Conservation (phyloP, 441 rosid genomes). For the Mallotus repandus region DNA sequence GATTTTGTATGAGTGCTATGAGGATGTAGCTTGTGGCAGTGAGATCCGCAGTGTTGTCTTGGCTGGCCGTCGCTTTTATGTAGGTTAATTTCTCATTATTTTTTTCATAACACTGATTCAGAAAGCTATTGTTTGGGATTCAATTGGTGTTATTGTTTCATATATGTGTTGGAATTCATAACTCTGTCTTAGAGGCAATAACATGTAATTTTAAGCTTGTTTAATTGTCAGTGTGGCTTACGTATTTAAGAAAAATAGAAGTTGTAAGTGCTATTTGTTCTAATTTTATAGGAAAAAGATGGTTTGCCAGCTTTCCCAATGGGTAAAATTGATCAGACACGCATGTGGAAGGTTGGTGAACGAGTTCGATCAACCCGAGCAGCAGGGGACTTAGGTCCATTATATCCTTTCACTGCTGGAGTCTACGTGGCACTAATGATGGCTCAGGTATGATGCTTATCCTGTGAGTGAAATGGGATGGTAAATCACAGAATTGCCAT, state of each 20-base stretch:
- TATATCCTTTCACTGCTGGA: slow-evolving; percentile 86
- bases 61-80: slow-evolving; percentile 93
- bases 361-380: slow-evolving; percentile 64
- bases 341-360: slow-evolving; percentile 98
- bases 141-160: not conserved
- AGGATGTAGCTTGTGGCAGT: slow-evolving; percentile 87
- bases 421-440: slow-evolving; percentile 92
- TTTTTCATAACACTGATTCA: too few species aligned
- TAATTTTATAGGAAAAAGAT: slow-evolving; percentile 65
- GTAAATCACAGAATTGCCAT: too few species aligned
- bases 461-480: not conserved
- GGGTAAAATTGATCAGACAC: slow-evolving; percentile 96
- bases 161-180: not conserved
- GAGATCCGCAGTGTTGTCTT: slow-evolving; percentile 88
- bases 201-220: not conserved
- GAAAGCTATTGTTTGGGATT: not conserved
- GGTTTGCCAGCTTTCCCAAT: slow-evolving; percentile 93
- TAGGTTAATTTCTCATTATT: slow-evolving; percentile 27
- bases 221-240: not conserved
- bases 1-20: slow-evolving; percentile 87
- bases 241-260: not conserved
- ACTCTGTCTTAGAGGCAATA: not conserved
- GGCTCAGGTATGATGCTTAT: slow-evolving; percentile 68
- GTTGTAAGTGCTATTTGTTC: not conserved
- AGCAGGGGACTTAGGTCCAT: slow-evolving; percentile 81